Evolutionary conservation across 1,139 yeast genomes (phyloP), one percentile per base, ranked within the genome.

Genomic region (Diutina sp.): DNA sequence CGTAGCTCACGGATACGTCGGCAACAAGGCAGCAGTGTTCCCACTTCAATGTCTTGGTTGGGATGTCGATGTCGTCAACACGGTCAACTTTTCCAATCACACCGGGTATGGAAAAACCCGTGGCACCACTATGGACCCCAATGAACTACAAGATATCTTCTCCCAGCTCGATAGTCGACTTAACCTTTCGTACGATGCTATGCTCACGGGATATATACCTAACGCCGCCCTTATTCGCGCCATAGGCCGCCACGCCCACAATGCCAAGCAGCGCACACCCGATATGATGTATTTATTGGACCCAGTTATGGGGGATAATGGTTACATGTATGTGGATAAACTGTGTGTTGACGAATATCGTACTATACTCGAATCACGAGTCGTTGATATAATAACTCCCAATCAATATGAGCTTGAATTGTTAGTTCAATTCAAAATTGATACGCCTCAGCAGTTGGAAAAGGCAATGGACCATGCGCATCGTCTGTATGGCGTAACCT

Each of bases 301-400:
- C 66, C 98, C 99, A 0, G 97, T 93, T 2, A 78, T 93, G 78
- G 99, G 99, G 14, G 99, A 93, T 68, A 85, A 89, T 62, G 96
- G 96, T 2, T 78, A 77, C 58, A 67, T 91, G 32, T 93, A 93
- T 65, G 97, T 93, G 11, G 79, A 83, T 53, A 78, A 83, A 60
- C 80, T 81, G 25, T 87, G 90, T 56, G 76, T 91, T 0, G 81
- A 83, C 0, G 79, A 81, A 1, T 91, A 91, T 66, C 77, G 78
- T 64, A 63, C 71, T n/a, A 72, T 87, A 2, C 68, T 91, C 51
- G 64, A 68, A 18, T 66, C 74, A 1, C 78, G 80, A 8, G 58
- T 69, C 1, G 90, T 90, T 12, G 84, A 82, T 59, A 66, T 90
- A 25, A 81, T 87, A 9, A 89, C 97, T 0, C 99, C 99, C 1